These are phyloP conservation scores for Betula pendula DNA, from an alignment of 306 rosid genomes.

Conservation along the genomic window DNA sequence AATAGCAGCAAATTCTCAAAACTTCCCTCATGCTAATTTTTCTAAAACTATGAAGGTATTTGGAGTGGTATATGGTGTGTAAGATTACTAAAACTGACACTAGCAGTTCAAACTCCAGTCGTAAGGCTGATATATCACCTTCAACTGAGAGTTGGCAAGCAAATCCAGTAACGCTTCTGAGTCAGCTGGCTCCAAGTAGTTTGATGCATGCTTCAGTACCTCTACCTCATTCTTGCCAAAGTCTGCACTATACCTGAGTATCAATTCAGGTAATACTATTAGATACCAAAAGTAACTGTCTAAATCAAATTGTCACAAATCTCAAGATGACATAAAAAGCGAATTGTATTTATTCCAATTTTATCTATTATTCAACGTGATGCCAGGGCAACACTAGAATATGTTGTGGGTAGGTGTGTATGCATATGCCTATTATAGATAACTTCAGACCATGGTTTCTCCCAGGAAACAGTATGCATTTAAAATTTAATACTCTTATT, in stretches of 20 bases:
- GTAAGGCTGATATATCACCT: conserved; percentile 72
- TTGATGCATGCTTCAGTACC: conserved; percentile 76
- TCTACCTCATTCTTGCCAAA: conserved; percentile 86
- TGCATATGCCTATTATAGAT: not conserved
- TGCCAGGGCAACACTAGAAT: not conserved
- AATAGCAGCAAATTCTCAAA: not conserved
- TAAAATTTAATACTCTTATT: not conserved
- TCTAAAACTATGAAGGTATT: conserved; percentile 15
- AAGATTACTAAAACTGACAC: conserved; percentile 19
- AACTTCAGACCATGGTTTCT: not conserved
- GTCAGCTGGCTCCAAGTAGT: conserved; percentile 68
- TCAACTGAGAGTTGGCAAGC: conserved; percentile 73
- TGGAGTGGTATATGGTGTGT: conserved; percentile 19
- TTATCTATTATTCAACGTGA: not conserved
- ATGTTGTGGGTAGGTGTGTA: not conserved
- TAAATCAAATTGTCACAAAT: not conserved
- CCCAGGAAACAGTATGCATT: not conserved
- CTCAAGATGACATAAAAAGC: conserved; percentile 11
- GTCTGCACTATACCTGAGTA: conserved; percentile 77
- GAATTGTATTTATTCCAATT: not conserved
- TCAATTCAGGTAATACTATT: conserved; percentile 11
- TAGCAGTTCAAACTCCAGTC: conserved; percentile 87
- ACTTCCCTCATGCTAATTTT: conserved; percentile 15
- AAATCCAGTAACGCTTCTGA: conserved; percentile 65
- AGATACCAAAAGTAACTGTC: conserved; percentile 8